phyloP scores from a whole-genome alignment of 2,329 filamentous ascomycete species.

The Colletotrichum tabaci region DNA sequence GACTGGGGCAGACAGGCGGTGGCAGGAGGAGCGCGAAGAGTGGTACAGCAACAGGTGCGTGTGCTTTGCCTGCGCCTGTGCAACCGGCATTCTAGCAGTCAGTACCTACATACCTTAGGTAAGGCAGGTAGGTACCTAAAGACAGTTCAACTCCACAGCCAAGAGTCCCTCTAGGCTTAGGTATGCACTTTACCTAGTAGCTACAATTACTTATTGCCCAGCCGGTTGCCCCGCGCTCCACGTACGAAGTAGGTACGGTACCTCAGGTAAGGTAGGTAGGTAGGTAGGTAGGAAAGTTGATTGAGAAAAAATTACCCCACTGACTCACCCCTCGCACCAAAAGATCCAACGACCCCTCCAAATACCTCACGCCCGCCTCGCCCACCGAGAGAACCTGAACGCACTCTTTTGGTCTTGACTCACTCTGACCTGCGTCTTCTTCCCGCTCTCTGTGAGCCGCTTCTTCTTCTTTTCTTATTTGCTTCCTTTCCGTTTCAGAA shows the following conservation, averaged over 20 bases:
- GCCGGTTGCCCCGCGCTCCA: conserved; percentile 32
- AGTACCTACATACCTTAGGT: too few relatives aligned
- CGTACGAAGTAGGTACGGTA: too few relatives aligned
- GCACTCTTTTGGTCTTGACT: conserved; percentile 20
- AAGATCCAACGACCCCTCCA: conserved; percentile 34
- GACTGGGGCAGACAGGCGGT: conserved; percentile 1
- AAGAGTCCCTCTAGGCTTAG: background rate
- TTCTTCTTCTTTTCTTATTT: background rate
- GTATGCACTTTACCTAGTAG: background rate
- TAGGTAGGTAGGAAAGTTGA: conserved; percentile 15
- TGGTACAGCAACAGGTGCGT: background rate
- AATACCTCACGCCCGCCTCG: background rate
- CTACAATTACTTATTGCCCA: background rate
- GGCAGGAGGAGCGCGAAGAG: background rate
- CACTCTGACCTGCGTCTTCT: conserved; percentile 3
- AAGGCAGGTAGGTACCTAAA: too few relatives aligned
- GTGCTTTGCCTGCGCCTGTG: background rate
- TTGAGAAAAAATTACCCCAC: conserved; percentile 42
- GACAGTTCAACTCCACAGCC: background rate
- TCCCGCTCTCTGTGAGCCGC: background rate
- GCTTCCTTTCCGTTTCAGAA: background rate
- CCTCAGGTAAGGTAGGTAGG: too few relatives aligned
- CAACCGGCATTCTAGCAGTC: too few relatives aligned
- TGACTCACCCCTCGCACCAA: conserved; percentile 35
- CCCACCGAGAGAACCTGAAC: conserved; percentile 8